A percentile compares a stretch with the other conserved stretches of the same genome.
Conservation (phyloP, 129 eudicot genomes). For the Lonicera japonica region DNA sequence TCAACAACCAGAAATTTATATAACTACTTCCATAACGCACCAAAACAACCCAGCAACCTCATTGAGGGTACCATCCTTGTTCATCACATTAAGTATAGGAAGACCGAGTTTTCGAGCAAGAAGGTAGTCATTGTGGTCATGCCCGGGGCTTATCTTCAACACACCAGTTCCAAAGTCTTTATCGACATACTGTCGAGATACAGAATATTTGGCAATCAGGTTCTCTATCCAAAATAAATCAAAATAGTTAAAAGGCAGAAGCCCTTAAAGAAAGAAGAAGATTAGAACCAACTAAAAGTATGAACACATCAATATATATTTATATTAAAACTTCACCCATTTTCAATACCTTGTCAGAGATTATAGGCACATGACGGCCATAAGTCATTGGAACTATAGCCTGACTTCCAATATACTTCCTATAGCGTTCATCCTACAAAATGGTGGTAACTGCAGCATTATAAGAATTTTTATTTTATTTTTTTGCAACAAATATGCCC, state of each 20-base stretch:
- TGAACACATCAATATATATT: too few relatives aligned
- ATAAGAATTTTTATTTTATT: background rate
- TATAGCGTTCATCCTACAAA: conserved; percentile 83
- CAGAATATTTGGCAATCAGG: conserved; percentile 3
- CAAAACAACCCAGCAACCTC: conserved; percentile 83
- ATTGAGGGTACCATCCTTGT: conserved; percentile 88
- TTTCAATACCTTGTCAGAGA: conserved; percentile 67
- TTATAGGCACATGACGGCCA: conserved; percentile 96
- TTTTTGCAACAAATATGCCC: background rate
- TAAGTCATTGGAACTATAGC: conserved; percentile 93
- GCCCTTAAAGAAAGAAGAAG: background rate
- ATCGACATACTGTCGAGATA: conserved; percentile 66
- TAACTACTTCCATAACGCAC: conserved; percentile 26
- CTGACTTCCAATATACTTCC: conserved; percentile 73
- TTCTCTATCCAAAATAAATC: background rate
- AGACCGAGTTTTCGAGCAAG: conserved; percentile 97
- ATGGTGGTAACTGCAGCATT: conserved; percentile 7
- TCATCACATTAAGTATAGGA: conserved; percentile 92
- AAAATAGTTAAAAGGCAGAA: background rate
- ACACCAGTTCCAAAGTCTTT: conserved; percentile 98
- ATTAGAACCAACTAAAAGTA: too few relatives aligned
- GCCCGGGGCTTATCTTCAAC: conserved; percentile 97
- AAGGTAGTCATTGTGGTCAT: conserved; percentile 96
- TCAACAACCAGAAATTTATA: background rate
- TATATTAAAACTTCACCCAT: too few relatives aligned